Evolutionary conservation across 441 rosid genomes (phyloP).

Genomic region (Corymbia calophylla): DNA sequence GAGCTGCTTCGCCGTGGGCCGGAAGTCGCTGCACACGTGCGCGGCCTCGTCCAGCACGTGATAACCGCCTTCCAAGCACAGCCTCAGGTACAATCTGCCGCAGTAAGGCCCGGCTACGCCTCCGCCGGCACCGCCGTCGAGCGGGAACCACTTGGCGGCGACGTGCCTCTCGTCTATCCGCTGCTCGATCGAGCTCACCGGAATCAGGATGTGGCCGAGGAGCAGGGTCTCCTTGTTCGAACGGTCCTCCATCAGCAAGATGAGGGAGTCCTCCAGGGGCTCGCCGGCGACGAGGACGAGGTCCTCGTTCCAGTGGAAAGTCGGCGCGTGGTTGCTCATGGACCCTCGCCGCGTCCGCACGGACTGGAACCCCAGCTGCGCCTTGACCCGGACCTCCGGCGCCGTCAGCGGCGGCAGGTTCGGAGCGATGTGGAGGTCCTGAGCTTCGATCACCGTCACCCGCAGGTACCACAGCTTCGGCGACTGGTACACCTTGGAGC

Average conservation of each 20-base stretch:
- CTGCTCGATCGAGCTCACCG: slow-evolving; percentile 67
- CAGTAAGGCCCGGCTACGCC: slow-evolving; percentile 18
- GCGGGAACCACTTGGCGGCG: slow-evolving; percentile 57
- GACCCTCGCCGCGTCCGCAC: slow-evolving; percentile 65
- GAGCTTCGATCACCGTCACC: slow-evolving; percentile 76
- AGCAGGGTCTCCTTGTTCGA: slow-evolving; percentile 36
- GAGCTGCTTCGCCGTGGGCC: slow-evolving; percentile 92
- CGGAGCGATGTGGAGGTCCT: slow-evolving; percentile 65
- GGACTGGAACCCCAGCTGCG: slow-evolving; percentile 73
- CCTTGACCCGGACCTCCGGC: slow-evolving; percentile 79
- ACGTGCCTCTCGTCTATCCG: slow-evolving; percentile 69
- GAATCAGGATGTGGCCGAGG: slow-evolving; percentile 53
- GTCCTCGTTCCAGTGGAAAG: slow-evolving; percentile 90
- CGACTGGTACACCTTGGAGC: slow-evolving; percentile 89
- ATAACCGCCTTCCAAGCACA: slow-evolving; percentile 92
- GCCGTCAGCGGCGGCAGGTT: slow-evolving; percentile 78
- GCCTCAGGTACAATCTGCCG: slow-evolving; percentile 63
- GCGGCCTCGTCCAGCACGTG: slow-evolving; percentile 98
- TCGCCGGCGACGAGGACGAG: slow-evolving; percentile 80
- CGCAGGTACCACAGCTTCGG: slow-evolving; percentile 94
- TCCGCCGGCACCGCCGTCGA: slow-evolving; percentile 33
- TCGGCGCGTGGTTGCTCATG: slow-evolving; percentile 52
- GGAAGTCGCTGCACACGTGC: slow-evolving; percentile 92
- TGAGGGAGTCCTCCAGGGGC: slow-evolving; percentile 74
- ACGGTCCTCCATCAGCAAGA: slow-evolving; percentile 65